These are phyloP conservation scores for Leishmania gerbilli DNA, from an alignment of 208 protist species.

Conservation along the genomic window DNA sequence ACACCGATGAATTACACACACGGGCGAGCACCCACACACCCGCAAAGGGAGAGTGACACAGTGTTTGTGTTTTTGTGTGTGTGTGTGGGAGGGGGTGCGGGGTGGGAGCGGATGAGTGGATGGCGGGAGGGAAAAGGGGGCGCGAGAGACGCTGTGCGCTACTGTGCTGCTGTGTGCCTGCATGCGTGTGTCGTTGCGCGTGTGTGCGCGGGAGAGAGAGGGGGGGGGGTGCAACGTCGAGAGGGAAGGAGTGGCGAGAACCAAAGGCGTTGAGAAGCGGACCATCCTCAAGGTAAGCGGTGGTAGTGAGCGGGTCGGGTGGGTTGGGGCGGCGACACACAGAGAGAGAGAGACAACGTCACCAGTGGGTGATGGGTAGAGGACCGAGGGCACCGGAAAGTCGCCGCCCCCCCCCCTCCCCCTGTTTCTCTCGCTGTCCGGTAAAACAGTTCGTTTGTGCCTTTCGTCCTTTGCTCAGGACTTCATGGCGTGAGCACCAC, in stretches of 20 bases:
- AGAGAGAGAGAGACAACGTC: neutral
- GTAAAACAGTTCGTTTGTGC: neutral
- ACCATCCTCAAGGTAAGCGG: neutral
- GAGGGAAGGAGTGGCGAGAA: neutral
- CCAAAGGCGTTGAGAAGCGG: neutral
- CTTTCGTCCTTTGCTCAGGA: neutral
- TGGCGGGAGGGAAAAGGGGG: neutral
- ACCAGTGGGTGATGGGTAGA: too few species aligned
- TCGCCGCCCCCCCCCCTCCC: neutral
- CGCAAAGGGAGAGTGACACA: neutral
- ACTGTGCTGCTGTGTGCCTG: neutral
- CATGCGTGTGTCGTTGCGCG: neutral
- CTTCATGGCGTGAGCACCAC: neutral
- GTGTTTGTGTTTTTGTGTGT: too few species aligned
- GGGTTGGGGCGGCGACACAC: neutral
- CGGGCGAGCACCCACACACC: neutral
- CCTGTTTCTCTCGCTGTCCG: neutral
- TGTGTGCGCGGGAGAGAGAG: neutral
- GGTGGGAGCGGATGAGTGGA: neutral
- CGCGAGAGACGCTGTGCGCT: neutral
- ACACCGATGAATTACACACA: neutral
- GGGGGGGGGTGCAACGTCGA: neutral
- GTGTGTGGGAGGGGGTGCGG: neutral
- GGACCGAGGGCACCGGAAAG: neutral
- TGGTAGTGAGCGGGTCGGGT: neutral